phyloP scores from a whole-genome alignment of 2,329 filamentous ascomycete species.

The Penicillium rolfsii region DNA sequence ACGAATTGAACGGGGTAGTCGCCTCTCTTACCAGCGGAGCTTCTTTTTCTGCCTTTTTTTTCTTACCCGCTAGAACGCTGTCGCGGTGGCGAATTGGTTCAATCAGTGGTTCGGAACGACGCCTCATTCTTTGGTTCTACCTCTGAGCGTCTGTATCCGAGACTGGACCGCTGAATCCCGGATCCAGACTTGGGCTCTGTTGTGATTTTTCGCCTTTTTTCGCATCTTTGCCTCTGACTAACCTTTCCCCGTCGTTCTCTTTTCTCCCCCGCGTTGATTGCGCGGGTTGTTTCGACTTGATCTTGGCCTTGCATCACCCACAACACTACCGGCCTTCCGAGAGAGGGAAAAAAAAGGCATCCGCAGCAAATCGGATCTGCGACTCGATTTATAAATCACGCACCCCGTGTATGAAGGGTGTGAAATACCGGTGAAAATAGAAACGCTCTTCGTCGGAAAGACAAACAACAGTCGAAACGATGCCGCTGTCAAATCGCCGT shows the following conservation, averaged over 20 bases:
- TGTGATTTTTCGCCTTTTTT: conserved; percentile 26
- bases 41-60: conserved; percentile 11
- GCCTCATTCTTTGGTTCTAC: conserved; percentile 37
- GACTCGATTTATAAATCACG: background rate
- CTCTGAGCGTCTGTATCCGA: conserved; percentile 29
- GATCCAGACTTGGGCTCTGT: conserved; percentile 26
- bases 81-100: conserved; percentile 38
- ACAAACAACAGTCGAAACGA: conserved; percentile 30
- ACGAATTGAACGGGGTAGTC: conserved; percentile 2
- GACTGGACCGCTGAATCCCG: conserved; percentile 30
- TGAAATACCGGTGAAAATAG: background rate
- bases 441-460: background rate
- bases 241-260: conserved; percentile 7
- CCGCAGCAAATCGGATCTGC: background rate
- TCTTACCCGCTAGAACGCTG: conserved; percentile 8
- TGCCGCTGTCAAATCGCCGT: conserved; percentile 50
- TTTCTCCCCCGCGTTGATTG: conserved; percentile 15
- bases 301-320: conserved; percentile 2
- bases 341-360: conserved; percentile 6
- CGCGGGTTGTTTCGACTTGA: conserved; percentile 8
- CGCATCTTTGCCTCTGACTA: conserved; percentile 20
- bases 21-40: conserved; percentile 12
- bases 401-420: background rate
- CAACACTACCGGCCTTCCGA: conserved; percentile 9
- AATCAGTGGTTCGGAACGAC: conserved; percentile 27